Evolutionary conservation across 2,329 filamentous ascomycete species (phyloP).

Genomic region (Talaromyces sp.): DNA sequence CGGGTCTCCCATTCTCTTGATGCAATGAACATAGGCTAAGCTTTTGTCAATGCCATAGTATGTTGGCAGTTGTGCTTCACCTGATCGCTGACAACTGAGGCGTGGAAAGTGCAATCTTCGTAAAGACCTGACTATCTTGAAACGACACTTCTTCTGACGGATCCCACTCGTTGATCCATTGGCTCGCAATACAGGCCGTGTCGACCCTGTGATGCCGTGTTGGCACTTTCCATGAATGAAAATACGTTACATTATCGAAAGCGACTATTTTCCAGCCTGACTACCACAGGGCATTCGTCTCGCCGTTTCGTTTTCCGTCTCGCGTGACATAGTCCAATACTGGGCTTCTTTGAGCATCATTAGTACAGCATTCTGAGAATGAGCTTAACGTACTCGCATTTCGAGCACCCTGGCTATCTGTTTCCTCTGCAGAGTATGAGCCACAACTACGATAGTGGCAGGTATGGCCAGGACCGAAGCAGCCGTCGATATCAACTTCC

Average conservation of each 20-base stretch:
- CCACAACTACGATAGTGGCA: conserved; percentile 27
- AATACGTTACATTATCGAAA: not conserved
- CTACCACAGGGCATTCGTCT: not conserved
- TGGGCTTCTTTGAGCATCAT: not conserved
- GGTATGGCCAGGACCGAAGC: conserved; percentile 31
- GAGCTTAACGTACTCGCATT: conserved; percentile 37
- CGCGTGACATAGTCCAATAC: not conserved
- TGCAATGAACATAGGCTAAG: conserved; percentile 4
- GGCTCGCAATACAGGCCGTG: not conserved
- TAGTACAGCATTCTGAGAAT: conserved; percentile 6
- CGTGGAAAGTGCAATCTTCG: not conserved
- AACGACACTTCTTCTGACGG: not conserved
- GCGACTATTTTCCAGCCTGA: not conserved
- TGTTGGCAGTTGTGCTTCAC: conserved; percentile 2
- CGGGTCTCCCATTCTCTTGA: not conserved
- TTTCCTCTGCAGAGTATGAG: conserved; percentile 30
- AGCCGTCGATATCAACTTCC: conserved; percentile 40
- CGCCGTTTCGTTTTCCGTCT: not conserved
- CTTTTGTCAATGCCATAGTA: not conserved
- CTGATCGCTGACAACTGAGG: not conserved
- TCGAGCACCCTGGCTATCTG: conserved; percentile 41
- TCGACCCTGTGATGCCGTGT: not conserved
- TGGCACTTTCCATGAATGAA: not conserved
- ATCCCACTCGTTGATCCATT: not conserved
- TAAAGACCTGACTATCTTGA: not conserved